These are phyloP conservation scores for Plenodomus biglobosus DNA, from an alignment of 2,329 filamentous ascomycete species.

Conservation along the genomic window DNA sequence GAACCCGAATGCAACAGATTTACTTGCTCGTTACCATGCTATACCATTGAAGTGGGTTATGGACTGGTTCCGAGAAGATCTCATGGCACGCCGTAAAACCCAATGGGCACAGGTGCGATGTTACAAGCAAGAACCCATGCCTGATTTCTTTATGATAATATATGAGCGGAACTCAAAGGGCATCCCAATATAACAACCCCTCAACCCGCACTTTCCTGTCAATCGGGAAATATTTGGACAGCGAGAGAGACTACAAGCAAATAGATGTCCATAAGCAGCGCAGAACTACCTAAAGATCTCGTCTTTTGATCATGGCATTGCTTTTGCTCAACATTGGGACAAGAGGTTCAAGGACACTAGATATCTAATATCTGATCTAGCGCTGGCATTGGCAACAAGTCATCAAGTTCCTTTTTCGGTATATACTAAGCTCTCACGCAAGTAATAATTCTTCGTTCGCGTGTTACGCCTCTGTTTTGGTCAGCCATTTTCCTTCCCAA, in stretches of 20 bases:
- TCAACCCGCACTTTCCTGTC: background rate
- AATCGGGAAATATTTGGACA: conserved; percentile 1
- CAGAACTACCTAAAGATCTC: too few relatives aligned
- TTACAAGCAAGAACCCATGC: conserved; percentile 8
- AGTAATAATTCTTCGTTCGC: too few relatives aligned
- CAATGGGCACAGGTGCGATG: conserved; percentile 2
- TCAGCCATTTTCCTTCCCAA: too few relatives aligned
- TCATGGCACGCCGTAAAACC: conserved; percentile 8
- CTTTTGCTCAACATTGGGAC: background rate
- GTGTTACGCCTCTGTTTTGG: too few relatives aligned
- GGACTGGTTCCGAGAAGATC: conserved; percentile 16
- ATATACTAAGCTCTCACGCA: too few relatives aligned
- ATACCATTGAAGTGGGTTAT: conserved; percentile 19
- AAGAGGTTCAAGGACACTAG: too few relatives aligned
- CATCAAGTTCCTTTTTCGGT: too few relatives aligned
- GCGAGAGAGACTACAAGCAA: background rate
- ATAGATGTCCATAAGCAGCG: background rate
- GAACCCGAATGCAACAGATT: conserved; percentile 1
- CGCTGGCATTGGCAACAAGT: too few relatives aligned
- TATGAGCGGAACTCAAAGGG: conserved; percentile 10
- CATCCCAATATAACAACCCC: background rate
- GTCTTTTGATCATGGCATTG: too few relatives aligned
- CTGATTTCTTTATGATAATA: conserved; percentile 11
- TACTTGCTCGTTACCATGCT: conserved; percentile 10
- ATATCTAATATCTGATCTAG: too few relatives aligned